Evolutionary conservation across 2,329 filamentous ascomycete genomes (phyloP), one percentile per base, ranked within the genome.

Genomic region (Myrmaecium sp.): DNA sequence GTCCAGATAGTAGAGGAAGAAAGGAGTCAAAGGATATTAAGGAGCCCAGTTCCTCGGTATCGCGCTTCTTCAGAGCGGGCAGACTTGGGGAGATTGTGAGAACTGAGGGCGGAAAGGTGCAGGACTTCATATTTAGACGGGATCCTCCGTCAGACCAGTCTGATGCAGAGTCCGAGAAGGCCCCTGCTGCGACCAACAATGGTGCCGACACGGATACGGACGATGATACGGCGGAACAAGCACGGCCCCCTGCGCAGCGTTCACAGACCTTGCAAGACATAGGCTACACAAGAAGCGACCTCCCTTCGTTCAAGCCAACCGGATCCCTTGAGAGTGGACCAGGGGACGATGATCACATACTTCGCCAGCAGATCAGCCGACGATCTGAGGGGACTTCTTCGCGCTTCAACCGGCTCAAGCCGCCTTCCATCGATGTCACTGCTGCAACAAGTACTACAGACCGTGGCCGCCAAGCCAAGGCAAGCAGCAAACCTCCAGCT

Each of bases 51-150:
- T 69, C 67, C 6, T 70, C 67, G 18, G 60, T 82, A 6, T 69
- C 74, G 21, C 71, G 75, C 5, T 74, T 93, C 25, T 76, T 93
- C 52, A 86, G 82, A 52, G 74, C 73, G 3, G 68, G 71, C 26
- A 64, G 77, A 29, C 71, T 86, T 34, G 78, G 81, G 33, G 77
- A 69, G 16, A 64, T 81, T 16, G 66, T 91, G 3, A 64, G 67
- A n/a, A 62, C 60, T 33, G 71, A 75, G 39, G 62, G 73, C 5
- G 64, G 66, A 0, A 68, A 65, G 39, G 61, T 74, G 17, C 66
- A 68, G 10, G 68, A 70, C 26, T 57, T 66, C 22, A 64, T 74
- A 13, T 58, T 70, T 47, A 66, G 62, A 36, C 67, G 64, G 39
- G 70, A 75, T 17, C 42, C 50, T 13, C 47, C 42, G 17, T 40